Conservation (phyloP, 371 early-diverging fungal genomes). For the Rhizoclosmatium hyalinum region DNA sequence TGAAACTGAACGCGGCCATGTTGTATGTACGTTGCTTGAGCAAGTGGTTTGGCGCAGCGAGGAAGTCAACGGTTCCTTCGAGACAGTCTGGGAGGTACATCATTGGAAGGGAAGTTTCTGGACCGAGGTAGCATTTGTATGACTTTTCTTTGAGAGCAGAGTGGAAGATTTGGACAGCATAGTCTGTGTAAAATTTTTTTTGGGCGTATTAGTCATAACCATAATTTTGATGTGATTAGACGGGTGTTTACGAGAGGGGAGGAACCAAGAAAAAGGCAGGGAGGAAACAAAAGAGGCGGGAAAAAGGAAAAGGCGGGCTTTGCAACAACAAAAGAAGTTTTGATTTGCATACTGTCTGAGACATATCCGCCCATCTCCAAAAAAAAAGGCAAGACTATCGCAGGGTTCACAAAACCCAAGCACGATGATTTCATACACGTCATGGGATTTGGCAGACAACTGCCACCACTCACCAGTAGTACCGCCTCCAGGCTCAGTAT, state of each 20-base stretch:
- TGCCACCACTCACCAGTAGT: slow-evolving; percentile 9
- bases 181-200: slow-evolving; percentile 7
- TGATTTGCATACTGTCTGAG: neutral
- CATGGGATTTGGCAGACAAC: neutral
- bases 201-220: neutral
- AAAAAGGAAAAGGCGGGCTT: neutral
- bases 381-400: neutral
- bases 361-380: neutral
- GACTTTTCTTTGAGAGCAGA: slow-evolving; percentile 11
- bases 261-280: neutral
- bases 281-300: neutral
- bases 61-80: slow-evolving; percentile 15
- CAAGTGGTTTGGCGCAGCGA: slow-evolving; percentile 14
- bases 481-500: slow-evolving; percentile 25
- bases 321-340: neutral
- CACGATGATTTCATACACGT: neutral
- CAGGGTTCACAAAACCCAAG: neutral
- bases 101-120: slow-evolving; percentile 25
- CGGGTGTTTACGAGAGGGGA: neutral
- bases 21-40: slow-evolving; percentile 24
- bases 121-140: slow-evolving; percentile 26
- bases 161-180: slow-evolving; percentile 26
- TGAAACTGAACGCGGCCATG: slow-evolving; percentile 28
- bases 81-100: slow-evolving; percentile 30
- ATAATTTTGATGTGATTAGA: neutral